These are phyloP conservation scores for Alisma plantagoaquatica DNA, from an alignment of 106 monocot species.

Conservation along the genomic window DNA sequence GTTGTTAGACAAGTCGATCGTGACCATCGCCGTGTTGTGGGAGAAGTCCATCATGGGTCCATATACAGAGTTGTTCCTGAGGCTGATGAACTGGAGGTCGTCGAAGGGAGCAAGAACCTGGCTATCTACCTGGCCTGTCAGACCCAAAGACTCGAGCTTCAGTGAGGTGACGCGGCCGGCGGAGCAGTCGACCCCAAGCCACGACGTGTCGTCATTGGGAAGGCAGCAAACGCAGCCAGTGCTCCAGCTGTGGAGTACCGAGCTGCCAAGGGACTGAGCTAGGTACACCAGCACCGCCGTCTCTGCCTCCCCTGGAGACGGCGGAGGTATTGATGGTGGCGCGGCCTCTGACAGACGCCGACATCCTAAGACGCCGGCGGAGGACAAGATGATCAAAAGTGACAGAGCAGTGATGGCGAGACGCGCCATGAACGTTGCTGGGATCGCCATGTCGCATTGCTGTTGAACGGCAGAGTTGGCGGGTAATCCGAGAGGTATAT, in stretches of 20 bases:
- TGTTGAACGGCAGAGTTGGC: no score
- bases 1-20: constrained; percentile 19
- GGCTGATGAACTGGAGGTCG: constrained; percentile 5
- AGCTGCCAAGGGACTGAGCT: constrained; percentile 1
- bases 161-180: constrained; percentile 7
- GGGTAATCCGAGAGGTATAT: no score
- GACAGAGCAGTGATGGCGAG: no score
- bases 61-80: constrained; percentile 16
- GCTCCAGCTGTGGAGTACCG: background rate
- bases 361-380: no score
- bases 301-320: no score
- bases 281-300: no score
- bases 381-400: no score
- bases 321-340: no score
- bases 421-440: no score
- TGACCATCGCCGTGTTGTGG: background rate
- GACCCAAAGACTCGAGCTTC: constrained; percentile 1
- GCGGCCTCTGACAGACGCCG: no score
- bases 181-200: constrained; percentile 8
- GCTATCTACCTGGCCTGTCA: constrained; percentile 4
- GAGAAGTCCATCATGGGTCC: constrained; percentile 20
- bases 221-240: constrained; percentile 1
- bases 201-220: background rate
- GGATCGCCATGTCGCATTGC: no score
- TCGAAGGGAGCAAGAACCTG: constrained; percentile 10